Evolutionary conservation across 257 asterid species (phyloP), one percentile per base, ranked within the genome.

Genomic region (Capsicum chinense): DNA sequence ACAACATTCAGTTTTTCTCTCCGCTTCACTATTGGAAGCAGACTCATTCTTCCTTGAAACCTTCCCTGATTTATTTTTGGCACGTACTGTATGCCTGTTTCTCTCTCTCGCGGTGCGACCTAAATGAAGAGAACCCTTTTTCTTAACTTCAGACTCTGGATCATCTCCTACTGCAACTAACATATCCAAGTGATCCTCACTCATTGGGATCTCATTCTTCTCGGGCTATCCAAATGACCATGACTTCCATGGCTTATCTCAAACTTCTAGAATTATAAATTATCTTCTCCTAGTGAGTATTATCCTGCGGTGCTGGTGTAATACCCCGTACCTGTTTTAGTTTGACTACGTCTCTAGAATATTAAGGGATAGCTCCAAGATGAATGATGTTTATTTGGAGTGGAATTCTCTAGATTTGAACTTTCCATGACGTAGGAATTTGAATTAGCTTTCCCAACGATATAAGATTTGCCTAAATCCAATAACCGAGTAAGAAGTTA

Each of bases 181-280:
- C 84, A 73, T 87, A 81, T 19, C 9, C 44, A 66, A 13, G 21
- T 68, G 26, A 48, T 73, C 80, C 42, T 50, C 80, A 73, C 48
- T 48, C 12, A 1, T 19, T 9, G 33, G 58, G 11, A 6, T 73
- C 52, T 67, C 80, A 11, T 86, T 84, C 86, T 85, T 86, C 86
- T 85, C 83, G 39, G 80, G 74, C 83, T 68, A 82, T 79, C 87
- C 83, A 59, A 82, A 82, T 85, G 84, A 47, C 37, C 68, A 81
- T 76, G 84, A 83, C 86, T 81, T 12, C 14, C 87, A 79, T 80
- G 87, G 73, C 68, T 67, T 26, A 44, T 52, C 14, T 66, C 42
- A 47, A 42, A 56, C 13, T 59, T 79, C 84, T 15, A 58, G 67
- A 54, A 19, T 54, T 47, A 44, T 9, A 59, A 39, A 26, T 71